A percentile compares a stretch with the other conserved stretches of the same genome.
phyloP scores from a whole-genome alignment of 495 filamentous ascomycete species.

The Neurospora intermedia region DNA sequence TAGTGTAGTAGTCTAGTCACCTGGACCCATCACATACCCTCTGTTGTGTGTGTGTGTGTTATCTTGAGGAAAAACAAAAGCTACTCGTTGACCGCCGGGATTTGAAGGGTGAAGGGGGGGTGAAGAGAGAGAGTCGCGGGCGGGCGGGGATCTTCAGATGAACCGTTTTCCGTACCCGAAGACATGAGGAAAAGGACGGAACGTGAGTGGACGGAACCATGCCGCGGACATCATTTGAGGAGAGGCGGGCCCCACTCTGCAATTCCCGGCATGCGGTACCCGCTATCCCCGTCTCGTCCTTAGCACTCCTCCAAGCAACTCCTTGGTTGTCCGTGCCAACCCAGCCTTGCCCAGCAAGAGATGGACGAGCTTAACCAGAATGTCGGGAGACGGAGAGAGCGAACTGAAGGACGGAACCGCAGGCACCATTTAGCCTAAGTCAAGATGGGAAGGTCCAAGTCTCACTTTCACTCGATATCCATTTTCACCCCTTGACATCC shows the following conservation, averaged over 20 bases:
- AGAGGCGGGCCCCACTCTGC: neutral
- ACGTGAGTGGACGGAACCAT: neutral
- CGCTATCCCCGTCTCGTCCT: neutral
- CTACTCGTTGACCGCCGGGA: neutral
- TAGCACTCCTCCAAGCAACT: neutral
- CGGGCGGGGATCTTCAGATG: neutral
- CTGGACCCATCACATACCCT: neutral
- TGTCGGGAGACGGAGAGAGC: neutral
- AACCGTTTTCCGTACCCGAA: neutral
- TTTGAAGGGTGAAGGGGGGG: neutral
- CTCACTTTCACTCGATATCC: slow-evolving; percentile 1
- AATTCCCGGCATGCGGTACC: neutral
- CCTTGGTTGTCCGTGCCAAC: neutral
- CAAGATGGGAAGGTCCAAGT: slow-evolving; percentile 1
- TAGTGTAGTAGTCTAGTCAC: neutral
- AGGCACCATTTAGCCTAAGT: neutral
- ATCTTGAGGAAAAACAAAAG: neutral
- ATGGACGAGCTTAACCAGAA: slow-evolving; percentile 3
- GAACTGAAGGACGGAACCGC: neutral
- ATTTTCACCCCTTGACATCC: neutral
- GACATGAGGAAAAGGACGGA: neutral
- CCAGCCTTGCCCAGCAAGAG: neutral
- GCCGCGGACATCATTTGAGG: neutral
- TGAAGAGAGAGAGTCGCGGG: neutral
- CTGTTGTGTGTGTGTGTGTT: neutral